Conservation (phyloP, 768 basidiomycete species). For the Mycena polygramma region DNA sequence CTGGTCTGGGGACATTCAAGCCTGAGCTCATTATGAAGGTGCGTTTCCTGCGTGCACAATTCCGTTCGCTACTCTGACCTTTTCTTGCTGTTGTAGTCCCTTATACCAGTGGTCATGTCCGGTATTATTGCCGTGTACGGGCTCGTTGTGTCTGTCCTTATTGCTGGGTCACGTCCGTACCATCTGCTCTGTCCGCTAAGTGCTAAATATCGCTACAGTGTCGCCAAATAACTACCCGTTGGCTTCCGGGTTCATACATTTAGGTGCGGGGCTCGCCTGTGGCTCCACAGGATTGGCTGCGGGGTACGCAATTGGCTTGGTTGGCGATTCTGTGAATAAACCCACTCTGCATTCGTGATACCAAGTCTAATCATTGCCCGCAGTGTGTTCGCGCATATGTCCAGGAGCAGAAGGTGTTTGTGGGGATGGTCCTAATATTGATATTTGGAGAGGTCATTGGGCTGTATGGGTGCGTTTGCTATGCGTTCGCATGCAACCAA, state of each 20-base stretch:
- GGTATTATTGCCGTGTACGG: constrained; percentile 99
- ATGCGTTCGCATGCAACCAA: not conserved
- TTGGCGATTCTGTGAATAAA: constrained; percentile 89
- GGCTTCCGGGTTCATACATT: constrained; percentile 90
- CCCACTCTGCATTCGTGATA: not conserved
- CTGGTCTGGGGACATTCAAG: constrained; percentile 92
- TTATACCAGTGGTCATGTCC: constrained; percentile 98
- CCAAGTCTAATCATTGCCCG: constrained; percentile 6
- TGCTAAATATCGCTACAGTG: constrained; percentile 57
- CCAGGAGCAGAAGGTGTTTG: constrained; percentile 91
- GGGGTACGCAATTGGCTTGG: constrained; percentile 94
- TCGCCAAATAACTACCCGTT: constrained; percentile 79
- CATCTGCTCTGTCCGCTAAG: not conserved
- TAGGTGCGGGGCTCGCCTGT: constrained; percentile 92
- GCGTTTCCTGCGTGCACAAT: constrained; percentile 41
- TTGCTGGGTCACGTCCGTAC: constrained; percentile 71
- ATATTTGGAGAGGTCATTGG: constrained; percentile 94
- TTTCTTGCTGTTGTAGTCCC: constrained; percentile 65
- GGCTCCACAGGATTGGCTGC: constrained; percentile 93
- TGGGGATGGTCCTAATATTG: constrained; percentile 96
- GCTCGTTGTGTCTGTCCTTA: constrained; percentile 94
- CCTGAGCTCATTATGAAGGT: constrained; percentile 99
- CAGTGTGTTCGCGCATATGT: constrained; percentile 94
- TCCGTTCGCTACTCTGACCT: constrained; percentile 10
- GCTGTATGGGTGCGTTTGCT: constrained; percentile 76